These are phyloP conservation scores for Globisporangium middletonii DNA, from an alignment of 352 stramenopile genomes.

Conservation along the genomic window DNA sequence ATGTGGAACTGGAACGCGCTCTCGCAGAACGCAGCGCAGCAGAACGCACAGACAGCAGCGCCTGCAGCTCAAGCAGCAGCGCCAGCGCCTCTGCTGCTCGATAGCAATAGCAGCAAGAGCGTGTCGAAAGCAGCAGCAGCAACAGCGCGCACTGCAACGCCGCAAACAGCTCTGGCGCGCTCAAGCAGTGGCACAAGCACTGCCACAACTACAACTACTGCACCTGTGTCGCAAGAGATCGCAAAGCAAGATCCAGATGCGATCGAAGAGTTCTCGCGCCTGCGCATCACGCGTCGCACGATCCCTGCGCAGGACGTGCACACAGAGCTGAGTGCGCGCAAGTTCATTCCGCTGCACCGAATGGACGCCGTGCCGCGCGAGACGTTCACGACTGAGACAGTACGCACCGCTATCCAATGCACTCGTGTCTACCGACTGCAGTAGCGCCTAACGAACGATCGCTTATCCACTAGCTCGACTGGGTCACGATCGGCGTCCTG, in stretches of 20 bases:
- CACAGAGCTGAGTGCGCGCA: slow-evolving; percentile 61
- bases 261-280: slow-evolving; percentile 47
- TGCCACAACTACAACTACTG: slow-evolving; percentile 13
- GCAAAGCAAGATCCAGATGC: not conserved
- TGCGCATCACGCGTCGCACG: slow-evolving; percentile 52
- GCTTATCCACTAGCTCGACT: slow-evolving; percentile 38
- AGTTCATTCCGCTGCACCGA: slow-evolving; percentile 50
- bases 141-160: not conserved
- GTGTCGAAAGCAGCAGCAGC: not conserved
- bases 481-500: slow-evolving; percentile 78
- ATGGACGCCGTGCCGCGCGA: slow-evolving; percentile 52
- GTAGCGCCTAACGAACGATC: not conserved
- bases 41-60: slow-evolving; percentile 10
- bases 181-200: slow-evolving; percentile 5
- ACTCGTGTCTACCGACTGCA: not conserved
- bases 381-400: slow-evolving; percentile 48
- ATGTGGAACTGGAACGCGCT: slow-evolving; percentile 23
- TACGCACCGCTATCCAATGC: slow-evolving; percentile 14
- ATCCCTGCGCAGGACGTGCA: slow-evolving; percentile 38
- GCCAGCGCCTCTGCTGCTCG: not conserved
- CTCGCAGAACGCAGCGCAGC: slow-evolving; percentile 11
- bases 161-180: not conserved
- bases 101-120: not conserved
- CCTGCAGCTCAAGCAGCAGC: not conserved
- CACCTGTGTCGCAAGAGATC: not conserved